Conservation (phyloP, 2,329 filamentous ascomycete species). For the Colletotrichum cordylinicola region DNA sequence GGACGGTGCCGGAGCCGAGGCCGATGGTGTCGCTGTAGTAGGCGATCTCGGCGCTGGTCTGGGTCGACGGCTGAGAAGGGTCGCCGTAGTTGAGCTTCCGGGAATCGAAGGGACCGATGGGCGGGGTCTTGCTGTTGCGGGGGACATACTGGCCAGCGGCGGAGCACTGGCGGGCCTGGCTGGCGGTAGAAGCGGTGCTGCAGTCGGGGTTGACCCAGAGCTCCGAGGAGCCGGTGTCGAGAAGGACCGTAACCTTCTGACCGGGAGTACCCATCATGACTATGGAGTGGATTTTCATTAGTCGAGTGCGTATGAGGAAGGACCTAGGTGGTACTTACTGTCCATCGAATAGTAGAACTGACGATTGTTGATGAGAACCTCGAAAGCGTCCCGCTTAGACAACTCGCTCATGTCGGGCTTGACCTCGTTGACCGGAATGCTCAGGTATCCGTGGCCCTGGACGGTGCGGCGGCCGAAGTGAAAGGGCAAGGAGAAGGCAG, state of each 20-base stretch:
- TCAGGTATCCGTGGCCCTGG: slow-evolving; percentile 40
- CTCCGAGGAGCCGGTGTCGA: slow-evolving; percentile 60
- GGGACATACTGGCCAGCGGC: slow-evolving; percentile 51
- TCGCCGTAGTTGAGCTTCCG: slow-evolving; percentile 47
- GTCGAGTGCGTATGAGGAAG: background rate
- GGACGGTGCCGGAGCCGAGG: slow-evolving; percentile 44
- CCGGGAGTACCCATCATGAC: slow-evolving; percentile 48
- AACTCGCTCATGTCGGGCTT: slow-evolving; percentile 1
- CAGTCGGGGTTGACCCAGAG: slow-evolving; percentile 62
- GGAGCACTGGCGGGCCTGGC: slow-evolving; percentile 41
- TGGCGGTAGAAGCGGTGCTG: slow-evolving; percentile 37
- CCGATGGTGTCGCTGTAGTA: slow-evolving; percentile 53
- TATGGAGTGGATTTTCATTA: slow-evolving; percentile 23
- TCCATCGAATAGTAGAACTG: slow-evolving; percentile 45
- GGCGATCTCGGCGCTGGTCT: slow-evolving; percentile 44
- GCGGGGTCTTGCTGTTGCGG: slow-evolving; percentile 41
- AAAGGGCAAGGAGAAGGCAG: slow-evolving; percentile 26
- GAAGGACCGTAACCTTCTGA: slow-evolving; percentile 50
- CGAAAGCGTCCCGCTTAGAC: slow-evolving; percentile 27
- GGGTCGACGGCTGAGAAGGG: slow-evolving; percentile 36
- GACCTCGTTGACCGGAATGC: slow-evolving; percentile 35
- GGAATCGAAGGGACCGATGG: slow-evolving; percentile 39
- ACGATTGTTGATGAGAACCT: slow-evolving; percentile 37
- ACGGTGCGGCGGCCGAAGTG: slow-evolving; percentile 25
- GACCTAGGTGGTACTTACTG: slow-evolving; percentile 29